phyloP scores from a whole-genome alignment of 139 green algal genomes.

The Coelastrella sp. region DNA sequence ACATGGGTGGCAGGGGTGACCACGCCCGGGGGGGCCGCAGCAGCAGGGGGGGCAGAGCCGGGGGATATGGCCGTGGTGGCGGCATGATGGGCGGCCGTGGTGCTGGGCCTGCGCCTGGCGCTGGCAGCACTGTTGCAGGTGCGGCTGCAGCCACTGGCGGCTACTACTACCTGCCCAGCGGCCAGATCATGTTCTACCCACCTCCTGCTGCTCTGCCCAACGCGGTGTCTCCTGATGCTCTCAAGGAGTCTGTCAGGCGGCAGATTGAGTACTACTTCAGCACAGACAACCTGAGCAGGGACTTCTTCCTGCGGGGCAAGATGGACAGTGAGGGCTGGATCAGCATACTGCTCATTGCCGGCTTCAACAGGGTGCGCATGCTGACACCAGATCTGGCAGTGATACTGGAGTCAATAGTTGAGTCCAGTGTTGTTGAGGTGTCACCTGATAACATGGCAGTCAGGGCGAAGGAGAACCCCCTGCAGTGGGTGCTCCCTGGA shows the following conservation, averaged over 20 bases:
- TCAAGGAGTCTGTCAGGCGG: slow-evolving; percentile 74
- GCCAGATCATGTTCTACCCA: slow-evolving; percentile 80
- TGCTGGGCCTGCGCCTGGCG: slow-evolving; percentile 2
- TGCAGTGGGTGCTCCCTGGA: slow-evolving; percentile 82
- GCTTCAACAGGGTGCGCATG: slow-evolving; percentile 95
- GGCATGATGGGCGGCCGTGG: neutral
- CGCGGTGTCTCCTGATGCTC: slow-evolving; percentile 42
- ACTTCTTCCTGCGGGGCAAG: slow-evolving; percentile 95
- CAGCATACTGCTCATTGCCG: slow-evolving; percentile 80
- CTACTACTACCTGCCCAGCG: slow-evolving; percentile 57
- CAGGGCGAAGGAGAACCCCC: slow-evolving; percentile 64
- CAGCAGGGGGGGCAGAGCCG: neutral
- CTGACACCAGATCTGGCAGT: slow-evolving; percentile 87
- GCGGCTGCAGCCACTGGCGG: slow-evolving; percentile 45
- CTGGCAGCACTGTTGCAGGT: neutral
- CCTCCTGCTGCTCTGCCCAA: slow-evolving; percentile 50
- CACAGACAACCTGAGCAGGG: slow-evolving; percentile 92
- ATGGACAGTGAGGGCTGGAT: slow-evolving; percentile 97
- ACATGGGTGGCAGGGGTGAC: neutral
- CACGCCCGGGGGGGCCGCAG: slow-evolving; percentile 27
- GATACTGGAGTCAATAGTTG: slow-evolving; percentile 76
- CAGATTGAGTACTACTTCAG: slow-evolving; percentile 99
- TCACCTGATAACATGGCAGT: slow-evolving; percentile 67
- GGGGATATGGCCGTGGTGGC: slow-evolving; percentile 34
- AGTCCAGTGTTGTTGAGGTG: slow-evolving; percentile 71